Percentiles rank a stretch among this genome's conserved stretches.
These are phyloP conservation scores for Colletotrichum cereale DNA, from an alignment of 2,329 filamentous ascomycete genomes.

Conservation along the genomic window DNA sequence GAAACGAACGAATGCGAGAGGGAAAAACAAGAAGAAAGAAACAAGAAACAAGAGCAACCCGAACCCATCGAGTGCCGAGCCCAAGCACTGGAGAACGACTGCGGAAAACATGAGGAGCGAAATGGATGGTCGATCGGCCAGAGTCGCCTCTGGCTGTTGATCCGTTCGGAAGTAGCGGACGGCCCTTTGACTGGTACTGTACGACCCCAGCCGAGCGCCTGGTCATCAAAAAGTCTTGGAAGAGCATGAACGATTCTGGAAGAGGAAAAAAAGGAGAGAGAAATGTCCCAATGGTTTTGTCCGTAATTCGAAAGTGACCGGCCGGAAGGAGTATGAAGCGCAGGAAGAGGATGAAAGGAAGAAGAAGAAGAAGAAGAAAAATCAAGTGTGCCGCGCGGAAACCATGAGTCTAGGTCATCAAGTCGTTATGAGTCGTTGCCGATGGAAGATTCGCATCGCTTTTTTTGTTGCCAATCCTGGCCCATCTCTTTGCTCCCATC, in stretches of 20 bases:
- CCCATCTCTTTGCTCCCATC: neutral
- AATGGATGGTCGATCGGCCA: conserved; percentile 28
- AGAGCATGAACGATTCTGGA: neutral
- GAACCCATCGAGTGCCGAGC: neutral
- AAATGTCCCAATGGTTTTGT: conserved; percentile 32
- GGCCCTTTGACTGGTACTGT: conserved; percentile 37
- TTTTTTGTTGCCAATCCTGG: conserved; percentile 39
- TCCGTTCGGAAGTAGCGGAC: conserved; percentile 16
- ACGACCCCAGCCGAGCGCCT: conserved; percentile 37
- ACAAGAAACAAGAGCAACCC: neutral
- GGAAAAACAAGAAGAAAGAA: neutral
- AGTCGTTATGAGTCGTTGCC: conserved; percentile 43
- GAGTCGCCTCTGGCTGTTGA: conserved; percentile 33
- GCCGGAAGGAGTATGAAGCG: conserved; percentile 17
- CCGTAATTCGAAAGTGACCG: conserved; percentile 39
- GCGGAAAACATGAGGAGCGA: conserved; percentile 1
- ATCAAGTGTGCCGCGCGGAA: conserved; percentile 40
- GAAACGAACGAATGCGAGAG: neutral
- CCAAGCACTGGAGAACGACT: neutral
- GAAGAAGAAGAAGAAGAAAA: conserved; percentile 12
- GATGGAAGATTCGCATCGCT: conserved; percentile 44
- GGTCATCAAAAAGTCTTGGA: conserved; percentile 25
- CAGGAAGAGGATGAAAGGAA: neutral
- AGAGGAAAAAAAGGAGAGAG: conserved; percentile 1
- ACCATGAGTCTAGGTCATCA: conserved; percentile 41